Base-by-base conservation (phyloP, 148 eudicot species). In the Euryodendron excelsum region DNA sequence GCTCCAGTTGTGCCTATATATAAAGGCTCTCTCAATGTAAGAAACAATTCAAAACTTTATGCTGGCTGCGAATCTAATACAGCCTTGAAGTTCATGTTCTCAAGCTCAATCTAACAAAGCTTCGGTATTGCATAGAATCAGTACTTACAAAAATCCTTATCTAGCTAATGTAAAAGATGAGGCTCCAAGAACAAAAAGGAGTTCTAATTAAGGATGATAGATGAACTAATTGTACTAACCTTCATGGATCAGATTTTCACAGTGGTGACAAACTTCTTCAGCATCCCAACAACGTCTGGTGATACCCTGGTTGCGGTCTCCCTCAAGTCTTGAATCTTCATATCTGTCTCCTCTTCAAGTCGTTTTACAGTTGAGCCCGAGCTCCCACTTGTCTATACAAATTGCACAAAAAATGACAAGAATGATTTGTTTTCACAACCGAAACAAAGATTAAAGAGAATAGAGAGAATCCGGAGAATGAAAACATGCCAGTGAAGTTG, bases 311-410 rank as follows among this genome's bases (percentile, higher is more conserved):
- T 72, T 37, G 90, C 85, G 0, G 84, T 79, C 8, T 75, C 76
- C 86, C 87, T 83, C 80, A 91, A 31, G 61, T 74, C 41, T 34
- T 79, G 48, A 62, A 91, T 87, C 86, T 89, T 91, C 27, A 20
- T 72, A 33, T 85, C 81, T 0, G 94, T 91, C 79, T 91, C 91
- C 48, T 66, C 87, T 74, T 91, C 94, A 11, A 91, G 92, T 52
- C 80, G 81, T 76, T 85, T 87, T 30, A 75, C 91, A 48, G 85
- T 89, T 3, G 88, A 83, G 45, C 83, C 88, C 0, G 92, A 87
- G 77, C 77, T 84, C 62, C 92, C 92, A 75, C 87, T 84, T 41
- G 87, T 83, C 92, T 89, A 31, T 30, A 65, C 11, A 58, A 61
- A 33, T 20, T 5, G 17, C 50, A n/a, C 50, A 39, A 13, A 39